A percentile compares a stretch with the other conserved stretches of the same genome.
phyloP scores from a whole-genome alignment of 2,329 filamentous ascomycete genomes.

The Trichophyton schoenleinii region DNA sequence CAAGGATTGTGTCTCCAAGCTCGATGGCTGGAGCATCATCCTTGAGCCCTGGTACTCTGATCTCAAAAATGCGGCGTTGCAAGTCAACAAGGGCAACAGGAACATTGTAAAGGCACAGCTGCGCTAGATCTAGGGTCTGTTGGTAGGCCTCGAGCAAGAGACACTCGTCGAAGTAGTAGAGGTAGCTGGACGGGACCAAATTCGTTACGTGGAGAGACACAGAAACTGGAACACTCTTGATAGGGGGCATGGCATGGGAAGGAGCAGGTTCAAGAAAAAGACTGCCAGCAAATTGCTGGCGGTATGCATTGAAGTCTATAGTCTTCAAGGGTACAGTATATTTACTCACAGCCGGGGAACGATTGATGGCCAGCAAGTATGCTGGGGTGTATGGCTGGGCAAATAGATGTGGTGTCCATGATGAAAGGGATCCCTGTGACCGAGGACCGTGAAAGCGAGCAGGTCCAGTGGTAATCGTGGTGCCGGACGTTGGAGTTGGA shows the following conservation, averaged over 20 bases:
- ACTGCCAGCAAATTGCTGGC: conserved; percentile 14
- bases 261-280: conserved; percentile 12
- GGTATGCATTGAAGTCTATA: conserved; percentile 16
- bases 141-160: conserved; percentile 16
- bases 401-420: conserved; percentile 16
- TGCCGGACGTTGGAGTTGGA: neutral
- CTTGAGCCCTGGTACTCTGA: conserved; percentile 18
- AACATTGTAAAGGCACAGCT: conserved; percentile 15
- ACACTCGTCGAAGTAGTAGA: conserved; percentile 17
- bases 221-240: conserved; percentile 7
- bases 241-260: conserved; percentile 10
- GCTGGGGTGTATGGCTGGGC: conserved; percentile 16
- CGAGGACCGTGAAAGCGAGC: neutral
- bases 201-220: conserved; percentile 9
- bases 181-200: conserved; percentile 12
- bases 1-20: conserved; percentile 17
- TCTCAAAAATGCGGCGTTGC: conserved; percentile 13
- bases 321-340: conserved; percentile 11
- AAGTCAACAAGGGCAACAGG: conserved; percentile 8
- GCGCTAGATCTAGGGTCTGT: conserved; percentile 13
- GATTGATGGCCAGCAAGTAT: conserved; percentile 18
- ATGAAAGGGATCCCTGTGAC: neutral
- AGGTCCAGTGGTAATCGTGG: neutral
- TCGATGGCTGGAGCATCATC: conserved; percentile 17
- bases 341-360: conserved; percentile 15